Evolutionary conservation across 2,329 filamentous ascomycete genomes (phyloP).

Genomic region (Onygenales sp.): DNA sequence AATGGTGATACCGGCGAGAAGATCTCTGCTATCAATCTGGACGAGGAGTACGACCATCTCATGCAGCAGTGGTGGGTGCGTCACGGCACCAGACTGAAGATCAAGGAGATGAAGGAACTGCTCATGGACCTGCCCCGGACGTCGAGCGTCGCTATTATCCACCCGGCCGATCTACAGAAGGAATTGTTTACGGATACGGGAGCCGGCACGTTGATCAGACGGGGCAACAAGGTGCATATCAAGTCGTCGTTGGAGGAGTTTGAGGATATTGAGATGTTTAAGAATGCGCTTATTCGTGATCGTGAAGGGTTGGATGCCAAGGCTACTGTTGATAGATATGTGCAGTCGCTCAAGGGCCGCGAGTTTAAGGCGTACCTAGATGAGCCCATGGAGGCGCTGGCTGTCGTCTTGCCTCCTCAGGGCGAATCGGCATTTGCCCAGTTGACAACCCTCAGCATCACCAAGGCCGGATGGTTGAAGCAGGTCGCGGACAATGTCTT

Average conservation of each 20-base stretch:
- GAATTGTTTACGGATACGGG: constrained; percentile 95
- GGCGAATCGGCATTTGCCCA: constrained; percentile 63
- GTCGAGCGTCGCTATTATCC: constrained; percentile 94
- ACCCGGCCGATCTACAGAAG: constrained; percentile 90
- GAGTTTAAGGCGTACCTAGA: constrained; percentile 93
- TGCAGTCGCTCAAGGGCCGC: constrained; percentile 65
- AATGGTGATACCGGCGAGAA: constrained; percentile 89
- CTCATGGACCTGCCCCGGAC: constrained; percentile 79
- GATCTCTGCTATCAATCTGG: constrained; percentile 94
- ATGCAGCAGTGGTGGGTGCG: constrained; percentile 94
- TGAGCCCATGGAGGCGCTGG: constrained; percentile 84
- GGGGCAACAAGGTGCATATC: constrained; percentile 79
- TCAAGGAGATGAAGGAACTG: constrained; percentile 93
- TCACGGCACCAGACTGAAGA: constrained; percentile 91
- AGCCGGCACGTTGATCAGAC: constrained; percentile 82
- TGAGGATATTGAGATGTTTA: constrained; percentile 64
- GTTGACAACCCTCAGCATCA: constrained; percentile 83
- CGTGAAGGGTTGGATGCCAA: constrained; percentile 71
- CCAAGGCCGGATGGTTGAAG: constrained; percentile 86
- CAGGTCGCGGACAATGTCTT: constrained; percentile 96
- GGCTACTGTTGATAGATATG: constrained; percentile 76
- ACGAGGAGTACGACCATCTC: constrained; percentile 87
- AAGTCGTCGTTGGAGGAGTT: constrained; percentile 65
- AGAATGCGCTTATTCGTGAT: constrained; percentile 72
- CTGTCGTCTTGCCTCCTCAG: constrained; percentile 70